Conservation (phyloP, 2,329 filamentous ascomycete species). For the Arthrocladium fulminans region DNA sequence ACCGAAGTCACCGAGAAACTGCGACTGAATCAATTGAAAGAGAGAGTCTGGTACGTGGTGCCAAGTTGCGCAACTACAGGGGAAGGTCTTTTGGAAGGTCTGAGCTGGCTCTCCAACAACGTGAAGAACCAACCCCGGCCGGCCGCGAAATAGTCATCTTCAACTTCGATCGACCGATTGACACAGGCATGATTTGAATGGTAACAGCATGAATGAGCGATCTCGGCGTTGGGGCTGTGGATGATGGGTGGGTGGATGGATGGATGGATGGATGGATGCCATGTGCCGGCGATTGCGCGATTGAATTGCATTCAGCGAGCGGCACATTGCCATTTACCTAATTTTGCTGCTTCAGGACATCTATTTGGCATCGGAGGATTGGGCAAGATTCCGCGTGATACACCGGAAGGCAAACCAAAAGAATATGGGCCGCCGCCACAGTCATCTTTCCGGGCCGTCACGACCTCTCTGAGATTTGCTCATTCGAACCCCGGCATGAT, state of each 20-base stretch:
- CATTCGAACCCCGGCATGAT: too few relatives aligned
- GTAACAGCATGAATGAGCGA: constrained; percentile 9
- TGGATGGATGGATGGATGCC: not conserved
- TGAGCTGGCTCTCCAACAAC: constrained; percentile 76
- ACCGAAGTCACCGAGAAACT: constrained; percentile 71
- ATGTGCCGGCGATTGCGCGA: not conserved
- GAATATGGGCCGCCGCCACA: too few relatives aligned
- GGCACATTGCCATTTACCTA: not conserved
- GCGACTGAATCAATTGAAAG: constrained; percentile 66
- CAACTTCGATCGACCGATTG: not conserved
- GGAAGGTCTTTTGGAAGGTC: constrained; percentile 70
- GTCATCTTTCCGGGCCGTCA: not conserved
- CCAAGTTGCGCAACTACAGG: constrained; percentile 75
- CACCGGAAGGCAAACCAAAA: not conserved
- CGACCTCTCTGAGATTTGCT: too few relatives aligned
- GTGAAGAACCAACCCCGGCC: constrained; percentile 51
- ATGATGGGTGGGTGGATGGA: not conserved
- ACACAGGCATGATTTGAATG: not conserved
- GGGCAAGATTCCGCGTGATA: not conserved
- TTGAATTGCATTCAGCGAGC: not conserved
- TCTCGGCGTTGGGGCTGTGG: constrained; percentile 6
- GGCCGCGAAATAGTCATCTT: constrained; percentile 10
- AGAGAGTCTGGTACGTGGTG: constrained; percentile 78
- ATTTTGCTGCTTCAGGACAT: not conserved
- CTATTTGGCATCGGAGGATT: not conserved